Percentiles rank a stretch among this genome's conserved stretches.
These are phyloP conservation scores for Phytophthora vignae DNA, from an alignment of 352 stramenopile genomes.

Conservation along the genomic window DNA sequence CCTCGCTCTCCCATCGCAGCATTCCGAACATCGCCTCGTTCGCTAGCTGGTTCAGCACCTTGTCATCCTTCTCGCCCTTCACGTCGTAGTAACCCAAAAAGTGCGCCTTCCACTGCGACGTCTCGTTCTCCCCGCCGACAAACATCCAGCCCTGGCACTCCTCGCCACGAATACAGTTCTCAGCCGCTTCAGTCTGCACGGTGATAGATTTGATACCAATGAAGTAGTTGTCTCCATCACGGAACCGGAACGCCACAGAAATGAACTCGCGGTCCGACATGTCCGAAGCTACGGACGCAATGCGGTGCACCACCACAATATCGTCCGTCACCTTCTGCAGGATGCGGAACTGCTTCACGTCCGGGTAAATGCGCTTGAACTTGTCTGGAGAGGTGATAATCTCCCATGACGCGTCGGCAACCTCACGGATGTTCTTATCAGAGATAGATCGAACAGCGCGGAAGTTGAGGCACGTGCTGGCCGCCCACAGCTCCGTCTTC, in stretches of 20 bases:
- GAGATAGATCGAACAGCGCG: constrained; percentile 64
- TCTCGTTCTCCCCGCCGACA: constrained; percentile 1
- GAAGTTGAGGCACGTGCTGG: constrained; percentile 80
- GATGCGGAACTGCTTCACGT: constrained; percentile 77
- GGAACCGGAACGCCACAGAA: not conserved
- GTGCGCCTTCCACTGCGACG: not conserved
- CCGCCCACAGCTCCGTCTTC: constrained; percentile 86
- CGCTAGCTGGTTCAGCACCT: not conserved
- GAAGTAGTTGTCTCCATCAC: constrained; percentile 2
- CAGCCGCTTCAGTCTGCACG: not conserved
- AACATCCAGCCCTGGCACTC: constrained; percentile 1
- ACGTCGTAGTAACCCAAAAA: not conserved
- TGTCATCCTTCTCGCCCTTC: not conserved
- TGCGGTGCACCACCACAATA: not conserved
- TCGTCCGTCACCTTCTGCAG: constrained; percentile 43
- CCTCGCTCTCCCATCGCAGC: not conserved
- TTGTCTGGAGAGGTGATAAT: constrained; percentile 88
- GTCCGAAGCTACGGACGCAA: not conserved
- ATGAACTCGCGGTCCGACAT: not conserved
- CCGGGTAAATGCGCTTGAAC: constrained; percentile 67
- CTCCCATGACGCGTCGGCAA: constrained; percentile 78
- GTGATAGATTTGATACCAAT: constrained; percentile 2
- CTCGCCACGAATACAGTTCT: not conserved
- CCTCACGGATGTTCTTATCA: constrained; percentile 77
- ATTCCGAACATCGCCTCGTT: not conserved